Conservation (phyloP, 768 basidiomycete species). For the Russula sp. region DNA sequence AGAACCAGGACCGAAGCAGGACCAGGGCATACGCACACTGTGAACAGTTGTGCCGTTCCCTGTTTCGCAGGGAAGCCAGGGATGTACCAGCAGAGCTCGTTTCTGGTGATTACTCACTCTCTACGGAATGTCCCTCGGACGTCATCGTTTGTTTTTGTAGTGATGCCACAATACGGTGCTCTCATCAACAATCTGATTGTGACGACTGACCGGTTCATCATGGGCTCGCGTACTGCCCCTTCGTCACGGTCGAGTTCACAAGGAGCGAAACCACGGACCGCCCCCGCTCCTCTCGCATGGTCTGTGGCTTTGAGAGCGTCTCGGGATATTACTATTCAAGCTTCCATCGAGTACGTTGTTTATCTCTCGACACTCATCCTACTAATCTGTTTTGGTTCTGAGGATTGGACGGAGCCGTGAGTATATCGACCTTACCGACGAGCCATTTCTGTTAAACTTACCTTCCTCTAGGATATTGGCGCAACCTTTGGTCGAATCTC, state of each 20-base stretch:
- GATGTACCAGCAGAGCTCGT: not conserved
- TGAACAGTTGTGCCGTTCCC: not conserved
- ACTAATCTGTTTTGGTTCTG: not conserved
- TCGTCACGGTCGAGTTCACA: not conserved
- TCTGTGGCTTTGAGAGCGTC: conserved; percentile 6
- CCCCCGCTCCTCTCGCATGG: conserved; percentile 1
- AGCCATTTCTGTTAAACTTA: not conserved
- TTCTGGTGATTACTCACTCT: not conserved
- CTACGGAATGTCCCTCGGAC: not conserved
- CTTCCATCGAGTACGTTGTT: conserved; percentile 14
- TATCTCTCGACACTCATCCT: not conserved
- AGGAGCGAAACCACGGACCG: not conserved
- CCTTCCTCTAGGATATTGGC: conserved; percentile 6
- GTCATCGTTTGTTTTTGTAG: not conserved
- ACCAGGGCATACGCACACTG: not conserved
- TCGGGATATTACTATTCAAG: conserved; percentile 3
- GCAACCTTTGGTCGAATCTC: conserved; percentile 1
- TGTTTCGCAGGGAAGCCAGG: not conserved
- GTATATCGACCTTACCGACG: not conserved
- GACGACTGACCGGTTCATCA: not conserved
- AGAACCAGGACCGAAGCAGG: not conserved
- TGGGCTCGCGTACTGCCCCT: not conserved
- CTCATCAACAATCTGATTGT: not conserved
- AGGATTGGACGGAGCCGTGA: conserved; percentile 8
- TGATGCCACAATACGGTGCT: not conserved